phyloP scores from a whole-genome alignment of 345 rosid genomes.

The Noccaea bulbosa region DNA sequence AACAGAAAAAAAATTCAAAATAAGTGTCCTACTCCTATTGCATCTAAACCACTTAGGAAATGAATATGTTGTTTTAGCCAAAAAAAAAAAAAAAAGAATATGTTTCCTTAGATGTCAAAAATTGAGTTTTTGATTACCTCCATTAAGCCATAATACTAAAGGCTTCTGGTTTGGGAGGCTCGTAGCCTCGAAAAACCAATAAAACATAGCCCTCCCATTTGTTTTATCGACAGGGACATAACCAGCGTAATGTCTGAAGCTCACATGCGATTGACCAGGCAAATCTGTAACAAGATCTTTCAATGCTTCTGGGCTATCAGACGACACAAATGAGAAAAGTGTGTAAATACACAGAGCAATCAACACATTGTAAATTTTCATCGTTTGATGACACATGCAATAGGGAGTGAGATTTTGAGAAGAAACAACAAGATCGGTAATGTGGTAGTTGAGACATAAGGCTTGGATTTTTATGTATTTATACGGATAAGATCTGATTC shows the following conservation, averaged over 20 bases:
- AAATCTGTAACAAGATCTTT: conserved; percentile 61
- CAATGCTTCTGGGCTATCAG: conserved; percentile 37
- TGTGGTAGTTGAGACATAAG: conserved; percentile 1
- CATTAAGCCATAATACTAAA: conserved; percentile 92
- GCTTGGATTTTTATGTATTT: conserved; percentile 41
- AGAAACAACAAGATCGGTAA: neutral
- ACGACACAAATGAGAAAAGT: conserved; percentile 2
- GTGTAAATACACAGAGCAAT: conserved; percentile 19
- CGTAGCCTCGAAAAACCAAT: conserved; percentile 87
- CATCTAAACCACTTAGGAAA: neutral
- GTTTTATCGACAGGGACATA: conserved; percentile 63
- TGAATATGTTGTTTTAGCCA: neutral
- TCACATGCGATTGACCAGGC: conserved; percentile 68
- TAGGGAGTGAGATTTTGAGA: conserved; percentile 11
- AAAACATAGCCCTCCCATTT: conserved; percentile 76
- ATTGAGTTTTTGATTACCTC: conserved; percentile 59
- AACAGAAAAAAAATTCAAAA: conserved; percentile 1
- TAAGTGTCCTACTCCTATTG: neutral
- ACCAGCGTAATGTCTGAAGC: conserved; percentile 80
- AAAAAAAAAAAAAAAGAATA: neutral
- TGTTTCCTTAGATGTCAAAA: conserved; percentile 4
- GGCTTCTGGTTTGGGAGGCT: conserved; percentile 64
- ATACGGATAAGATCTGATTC: conserved; percentile 35
- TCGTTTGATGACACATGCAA: conserved; percentile 10
- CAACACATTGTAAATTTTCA: neutral